Evolutionary conservation across 2,329 filamentous ascomycete species (phyloP).

Genomic region (Blumeria hordei): DNA sequence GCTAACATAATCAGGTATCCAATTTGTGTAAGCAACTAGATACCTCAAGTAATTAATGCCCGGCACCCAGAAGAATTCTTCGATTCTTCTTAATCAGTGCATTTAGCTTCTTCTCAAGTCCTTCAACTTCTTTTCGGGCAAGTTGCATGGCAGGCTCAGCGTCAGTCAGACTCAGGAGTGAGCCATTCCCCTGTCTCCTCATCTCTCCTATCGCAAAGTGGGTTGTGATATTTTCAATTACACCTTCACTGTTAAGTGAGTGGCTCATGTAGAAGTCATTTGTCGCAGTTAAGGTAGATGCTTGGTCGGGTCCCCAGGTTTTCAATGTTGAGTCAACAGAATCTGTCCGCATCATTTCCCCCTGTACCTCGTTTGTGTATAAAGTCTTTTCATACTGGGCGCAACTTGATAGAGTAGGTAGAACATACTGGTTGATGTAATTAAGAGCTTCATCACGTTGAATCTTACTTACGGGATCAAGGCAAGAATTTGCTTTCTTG

Average conservation of each 20-base stretch:
- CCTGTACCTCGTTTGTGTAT: slow-evolving; percentile 13
- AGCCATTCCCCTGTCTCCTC: slow-evolving; percentile 4
- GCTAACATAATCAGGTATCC: not conserved
- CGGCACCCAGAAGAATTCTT: slow-evolving; percentile 22
- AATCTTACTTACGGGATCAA: slow-evolving; percentile 38
- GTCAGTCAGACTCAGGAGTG: slow-evolving; percentile 36
- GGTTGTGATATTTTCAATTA: slow-evolving; percentile 15
- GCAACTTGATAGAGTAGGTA: slow-evolving; percentile 21
- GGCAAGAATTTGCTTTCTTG: slow-evolving; percentile 15
- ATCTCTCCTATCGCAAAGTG: slow-evolving; percentile 12
- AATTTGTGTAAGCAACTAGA: not conserved
- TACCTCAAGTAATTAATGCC: slow-evolving; percentile 9
- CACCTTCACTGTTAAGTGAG: slow-evolving; percentile 9
- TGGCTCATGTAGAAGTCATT: slow-evolving; percentile 7
- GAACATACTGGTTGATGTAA: slow-evolving; percentile 45
- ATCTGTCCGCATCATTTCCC: slow-evolving; percentile 8
- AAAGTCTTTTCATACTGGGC: slow-evolving; percentile 16
- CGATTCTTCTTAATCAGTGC: slow-evolving; percentile 34
- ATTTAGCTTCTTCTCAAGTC: slow-evolving; percentile 35
- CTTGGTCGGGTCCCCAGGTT: slow-evolving; percentile 8
- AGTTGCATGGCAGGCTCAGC: slow-evolving; percentile 27
- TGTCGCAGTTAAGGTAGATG: slow-evolving; percentile 3
- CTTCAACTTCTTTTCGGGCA: slow-evolving; percentile 34
- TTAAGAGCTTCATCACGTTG: slow-evolving; percentile 40
- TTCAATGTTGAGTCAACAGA: slow-evolving; percentile 11